phyloP scores from a whole-genome alignment of 345 rosid species.

The Eucalyptus curtisii region DNA sequence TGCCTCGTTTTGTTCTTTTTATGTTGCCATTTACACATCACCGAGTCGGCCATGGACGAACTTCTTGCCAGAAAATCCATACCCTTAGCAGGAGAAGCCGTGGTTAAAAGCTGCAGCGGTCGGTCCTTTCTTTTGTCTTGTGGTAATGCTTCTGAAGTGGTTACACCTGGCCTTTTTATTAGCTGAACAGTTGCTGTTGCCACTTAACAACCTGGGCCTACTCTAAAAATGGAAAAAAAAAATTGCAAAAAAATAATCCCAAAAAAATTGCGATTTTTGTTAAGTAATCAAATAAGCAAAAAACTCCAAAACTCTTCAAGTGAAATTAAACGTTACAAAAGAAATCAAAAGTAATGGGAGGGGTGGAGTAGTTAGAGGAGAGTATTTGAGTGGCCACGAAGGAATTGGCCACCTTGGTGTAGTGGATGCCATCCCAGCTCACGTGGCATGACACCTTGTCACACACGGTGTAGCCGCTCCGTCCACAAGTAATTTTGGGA shows the following conservation, averaged over 20 bases:
- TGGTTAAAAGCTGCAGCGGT: too few species aligned
- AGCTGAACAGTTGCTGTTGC: too few species aligned
- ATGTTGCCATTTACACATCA: too few species aligned
- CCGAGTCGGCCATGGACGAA: too few species aligned
- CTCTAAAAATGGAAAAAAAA: background rate
- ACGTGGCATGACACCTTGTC: constrained; percentile 8
- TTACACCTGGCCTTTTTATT: too few species aligned
- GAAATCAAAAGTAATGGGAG: constrained; percentile 20
- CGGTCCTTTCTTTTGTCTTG: too few species aligned
- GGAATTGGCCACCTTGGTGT: constrained; percentile 53
- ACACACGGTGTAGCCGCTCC: constrained; percentile 21
- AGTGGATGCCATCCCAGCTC: constrained; percentile 66
- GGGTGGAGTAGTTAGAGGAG: constrained; percentile 28
- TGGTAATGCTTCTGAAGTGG: too few species aligned
- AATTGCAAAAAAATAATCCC: background rate
- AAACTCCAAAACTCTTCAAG: background rate
- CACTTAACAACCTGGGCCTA: background rate
- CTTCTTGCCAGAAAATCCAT: too few species aligned
- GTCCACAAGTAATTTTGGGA: constrained; percentile 20
- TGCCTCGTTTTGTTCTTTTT: too few species aligned
- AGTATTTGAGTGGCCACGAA: constrained; percentile 25
- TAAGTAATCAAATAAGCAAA: background rate
- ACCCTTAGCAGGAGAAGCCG: too few species aligned
- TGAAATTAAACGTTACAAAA: constrained; percentile 15
- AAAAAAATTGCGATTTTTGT: background rate